phyloP scores from a whole-genome alignment of 306 rosid species.

The Sesbania bispinosa region DNA sequence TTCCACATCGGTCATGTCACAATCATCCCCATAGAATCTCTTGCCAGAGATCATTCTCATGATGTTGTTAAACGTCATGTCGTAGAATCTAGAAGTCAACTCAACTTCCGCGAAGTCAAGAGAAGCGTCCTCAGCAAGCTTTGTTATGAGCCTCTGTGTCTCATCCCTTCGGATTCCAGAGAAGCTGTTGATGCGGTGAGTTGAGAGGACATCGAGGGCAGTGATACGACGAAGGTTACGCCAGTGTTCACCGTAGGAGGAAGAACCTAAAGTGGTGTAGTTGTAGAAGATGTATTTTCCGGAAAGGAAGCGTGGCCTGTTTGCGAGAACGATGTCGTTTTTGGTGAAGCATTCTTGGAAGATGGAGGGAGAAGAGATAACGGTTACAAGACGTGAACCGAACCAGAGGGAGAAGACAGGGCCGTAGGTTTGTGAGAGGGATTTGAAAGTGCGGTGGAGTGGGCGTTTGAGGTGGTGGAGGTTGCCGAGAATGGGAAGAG shows the following conservation, averaged over 20 bases:
- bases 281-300: conserved; percentile 55
- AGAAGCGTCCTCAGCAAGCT: conserved; percentile 8
- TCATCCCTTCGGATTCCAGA: conserved; percentile 35
- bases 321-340: conserved; percentile 49
- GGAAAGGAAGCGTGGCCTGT: conserved; percentile 29
- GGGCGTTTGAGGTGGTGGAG: conserved; percentile 48
- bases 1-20: conserved; percentile 26
- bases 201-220: conserved; percentile 47
- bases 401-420: conserved; percentile 30
- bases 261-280: conserved; percentile 28
- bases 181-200: conserved; percentile 35
- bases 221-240: conserved; percentile 63
- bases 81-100: conserved; percentile 17
- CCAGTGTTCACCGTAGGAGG: conserved; percentile 62
- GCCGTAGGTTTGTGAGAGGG: conserved; percentile 38
- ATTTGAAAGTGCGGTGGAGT: conserved; percentile 30
- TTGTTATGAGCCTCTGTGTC: conserved; percentile 11
- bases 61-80: conserved; percentile 44
- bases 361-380: conserved; percentile 32
- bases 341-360: conserved; percentile 54
- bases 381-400: conserved; percentile 27
- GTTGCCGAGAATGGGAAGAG: conserved; percentile 56
- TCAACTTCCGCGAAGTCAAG: conserved; percentile 17
- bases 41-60: conserved; percentile 36
- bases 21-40: conserved; percentile 39